Evolutionary conservation across 2,329 filamentous ascomycete genomes (phyloP).

Genomic region (Tolypocladium album): DNA sequence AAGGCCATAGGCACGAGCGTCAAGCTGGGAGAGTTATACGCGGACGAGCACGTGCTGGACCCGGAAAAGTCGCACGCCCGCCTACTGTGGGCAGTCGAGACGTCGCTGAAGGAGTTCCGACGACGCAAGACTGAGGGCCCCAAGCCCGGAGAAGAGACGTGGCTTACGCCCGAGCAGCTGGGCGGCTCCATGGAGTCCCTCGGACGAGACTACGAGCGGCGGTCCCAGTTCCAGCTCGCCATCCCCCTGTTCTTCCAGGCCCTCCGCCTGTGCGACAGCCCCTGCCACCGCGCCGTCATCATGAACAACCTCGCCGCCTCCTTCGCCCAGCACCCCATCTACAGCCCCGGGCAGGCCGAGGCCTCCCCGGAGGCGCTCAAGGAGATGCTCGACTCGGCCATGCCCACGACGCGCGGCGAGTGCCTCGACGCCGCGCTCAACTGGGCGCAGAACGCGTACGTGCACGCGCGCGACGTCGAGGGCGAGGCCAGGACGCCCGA

Average conservation of each 20-base stretch:
- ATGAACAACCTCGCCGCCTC: constrained; percentile 77
- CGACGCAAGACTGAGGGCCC: constrained; percentile 56
- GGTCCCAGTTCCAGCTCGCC: constrained; percentile 68
- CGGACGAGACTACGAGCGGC: constrained; percentile 64
- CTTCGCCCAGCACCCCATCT: constrained; percentile 55
- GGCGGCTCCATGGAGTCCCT: constrained; percentile 68
- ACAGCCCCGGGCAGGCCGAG: constrained; percentile 15
- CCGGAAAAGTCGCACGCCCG: constrained; percentile 60
- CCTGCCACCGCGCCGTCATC: constrained; percentile 71
- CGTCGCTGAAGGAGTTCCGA: constrained; percentile 62
- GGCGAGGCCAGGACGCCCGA: constrained; percentile 61
- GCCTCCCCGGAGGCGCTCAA: constrained; percentile 17
- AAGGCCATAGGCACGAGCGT: constrained; percentile 67
- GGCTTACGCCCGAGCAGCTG: constrained; percentile 60
- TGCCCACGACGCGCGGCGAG: constrained; percentile 39
- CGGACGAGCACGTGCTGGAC: constrained; percentile 64
- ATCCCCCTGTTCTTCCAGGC: constrained; percentile 82
- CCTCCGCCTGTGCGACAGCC: constrained; percentile 52
- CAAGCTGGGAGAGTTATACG: constrained; percentile 78
- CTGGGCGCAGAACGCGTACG: constrained; percentile 72
- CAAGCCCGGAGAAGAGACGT: constrained; percentile 59
- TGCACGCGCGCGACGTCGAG: constrained; percentile 53
- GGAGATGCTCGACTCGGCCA: constrained; percentile 15
- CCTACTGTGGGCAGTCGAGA: constrained; percentile 74
- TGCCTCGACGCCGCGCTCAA: constrained; percentile 59